Conservation (phyloP, 768 basidiomycete species). For the Trametes elegans region DNA sequence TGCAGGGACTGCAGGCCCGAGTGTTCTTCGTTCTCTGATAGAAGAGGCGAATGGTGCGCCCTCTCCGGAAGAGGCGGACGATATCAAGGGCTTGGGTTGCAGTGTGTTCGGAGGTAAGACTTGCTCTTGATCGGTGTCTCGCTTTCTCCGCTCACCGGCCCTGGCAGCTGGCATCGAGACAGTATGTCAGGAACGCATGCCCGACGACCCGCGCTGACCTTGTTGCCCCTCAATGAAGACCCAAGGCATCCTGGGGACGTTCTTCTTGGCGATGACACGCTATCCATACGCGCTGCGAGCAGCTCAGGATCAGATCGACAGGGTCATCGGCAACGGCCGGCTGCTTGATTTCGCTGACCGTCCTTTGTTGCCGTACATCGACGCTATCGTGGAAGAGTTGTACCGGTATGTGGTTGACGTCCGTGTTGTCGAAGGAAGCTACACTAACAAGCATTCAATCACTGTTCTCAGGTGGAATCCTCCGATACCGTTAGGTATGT, state of each 20-base stretch:
- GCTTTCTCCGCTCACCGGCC: background rate
- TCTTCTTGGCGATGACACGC: constrained; percentile 38
- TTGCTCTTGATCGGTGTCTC: background rate
- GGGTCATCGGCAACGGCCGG: constrained; percentile 37
- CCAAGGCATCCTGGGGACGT: constrained; percentile 35
- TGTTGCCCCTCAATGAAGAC: constrained; percentile 29
- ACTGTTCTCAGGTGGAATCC: constrained; percentile 4
- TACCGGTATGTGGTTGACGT: constrained; percentile 1
- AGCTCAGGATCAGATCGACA: constrained; percentile 42
- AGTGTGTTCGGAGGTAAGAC: constrained; percentile 6
- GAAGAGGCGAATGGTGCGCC: background rate
- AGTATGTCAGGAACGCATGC: background rate
- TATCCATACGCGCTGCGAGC: constrained; percentile 36
- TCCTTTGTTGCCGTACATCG: constrained; percentile 38
- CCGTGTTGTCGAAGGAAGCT: too few species aligned
- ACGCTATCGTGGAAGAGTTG: constrained; percentile 38
- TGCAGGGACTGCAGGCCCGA: background rate
- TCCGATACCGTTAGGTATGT: constrained; percentile 8
- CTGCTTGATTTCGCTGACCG: constrained; percentile 39
- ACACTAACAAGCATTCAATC: too few species aligned
- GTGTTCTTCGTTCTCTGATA: background rate
- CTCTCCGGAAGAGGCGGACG: background rate
- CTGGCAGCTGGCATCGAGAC: constrained; percentile 14
- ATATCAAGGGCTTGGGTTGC: constrained; percentile 2
- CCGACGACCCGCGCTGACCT: too few species aligned